Base-by-base conservation (phyloP, 495 filamentous ascomycete species). In the Monascus purpureus region DNA sequence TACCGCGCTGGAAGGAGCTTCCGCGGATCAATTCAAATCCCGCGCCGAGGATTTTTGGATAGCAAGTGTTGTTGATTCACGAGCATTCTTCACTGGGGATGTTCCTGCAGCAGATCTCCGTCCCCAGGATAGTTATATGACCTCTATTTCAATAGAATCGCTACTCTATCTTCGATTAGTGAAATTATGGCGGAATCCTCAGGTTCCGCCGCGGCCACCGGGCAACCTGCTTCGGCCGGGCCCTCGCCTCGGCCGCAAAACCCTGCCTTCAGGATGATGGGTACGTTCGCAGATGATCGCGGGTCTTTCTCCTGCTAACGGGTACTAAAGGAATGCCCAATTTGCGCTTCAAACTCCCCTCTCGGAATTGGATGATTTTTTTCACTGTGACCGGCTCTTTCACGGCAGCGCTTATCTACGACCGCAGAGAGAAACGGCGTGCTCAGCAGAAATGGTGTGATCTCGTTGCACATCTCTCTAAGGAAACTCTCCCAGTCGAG, bases 341-440 rank as follows among this genome's bases (percentile, higher is more conserved):
- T 33, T 65, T 92, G 37, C 75, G 80, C 11, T 66, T 78, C 44
- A 86, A 79, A 61, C 74, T 99, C 7, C 90, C 90, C 13, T 99
- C 90, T 8, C 77, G 92, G 17, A 96, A 96, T 49, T 99, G 90
- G 90, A 72, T 82, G 59, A 95, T 99, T 42, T 96, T 99, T 62
- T 65, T 88, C 47, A 60, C 78, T 12, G 54, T 96, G 40, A 77
- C 77, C 9, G 75, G 75, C 17, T 74, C 81, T 20, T 79, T 93
- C 42, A 74, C 80, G 0, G 74, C 68, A 5, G 77, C 80, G 8
- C 53, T 95, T 29, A 65, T 83, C 41, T 94, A 96, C 61, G 90
- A 99, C 57, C 83, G 84, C 40, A 70, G 79, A 22, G 77, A 95
- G 55, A 94, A 88, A 58, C 78, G 73, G 33, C 73, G 75, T 31